Base-by-base conservation (phyloP, 148 eudicot genomes). In the Heliosperma pusillum region DNA sequence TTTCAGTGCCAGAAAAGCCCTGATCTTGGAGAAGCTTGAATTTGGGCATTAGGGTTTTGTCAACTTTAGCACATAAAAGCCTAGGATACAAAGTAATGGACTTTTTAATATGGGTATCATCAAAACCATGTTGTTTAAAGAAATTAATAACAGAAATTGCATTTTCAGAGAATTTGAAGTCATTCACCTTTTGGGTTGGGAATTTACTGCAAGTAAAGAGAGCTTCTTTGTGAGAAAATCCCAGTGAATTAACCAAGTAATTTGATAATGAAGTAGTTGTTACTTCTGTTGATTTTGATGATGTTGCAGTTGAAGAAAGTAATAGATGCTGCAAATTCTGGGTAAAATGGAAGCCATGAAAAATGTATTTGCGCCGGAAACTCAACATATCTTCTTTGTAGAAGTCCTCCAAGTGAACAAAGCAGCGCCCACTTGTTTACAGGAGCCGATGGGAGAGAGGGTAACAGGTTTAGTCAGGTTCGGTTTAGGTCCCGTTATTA, bases 31-130 rank as follows among this genome's bases (percentile, higher is more conserved):
- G 63, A 80, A 73, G 22, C 82, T 78, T 69, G 58, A 82, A 22
- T 73, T 82, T 85, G 66, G 88, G 88, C 30, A 69, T 70, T 42
- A 83, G 82, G 84, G 88, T 80, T 82, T 75, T 58, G 21, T 80
- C 78, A 17, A 81, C 83, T 8, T 69, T 55, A 57, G 2, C 17
- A 16, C 21, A 27, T n/a, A 85, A 40, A 20, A 83, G 17, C 6
- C 10, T 1, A 3, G 84, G 83, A 0, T 10, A 3, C 5, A 0
- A 3, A 19, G 8, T 27, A 7, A 83, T 27, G 5, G 65, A 12
- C 10, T 27, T 60, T 58, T 68, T 72, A 65, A 83, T 59, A 19
- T 85, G 82, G 29, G 78, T 13, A 36, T 63, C 52, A 30, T 80
- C 66, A 20, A 85, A 50, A 11, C 82, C 86, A 25, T 20, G 29